Evolutionary conservation across 1,284 basidiomycete species (phyloP), one percentile per base, ranked within the genome.

Genomic region (Ceratobasidium sp.): DNA sequence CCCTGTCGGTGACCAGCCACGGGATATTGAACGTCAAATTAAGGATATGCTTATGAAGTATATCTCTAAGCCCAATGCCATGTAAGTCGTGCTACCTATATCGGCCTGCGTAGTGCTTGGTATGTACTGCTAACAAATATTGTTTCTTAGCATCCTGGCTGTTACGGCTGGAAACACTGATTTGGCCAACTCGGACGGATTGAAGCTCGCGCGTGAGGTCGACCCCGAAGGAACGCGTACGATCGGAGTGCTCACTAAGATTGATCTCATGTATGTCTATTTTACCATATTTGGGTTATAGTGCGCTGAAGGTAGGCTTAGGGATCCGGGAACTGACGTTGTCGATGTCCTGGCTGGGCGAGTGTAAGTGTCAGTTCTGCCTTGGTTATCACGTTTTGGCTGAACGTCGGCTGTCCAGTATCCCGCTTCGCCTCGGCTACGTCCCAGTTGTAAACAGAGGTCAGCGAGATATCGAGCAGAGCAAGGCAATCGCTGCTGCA

Each of bases 271-370:
- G 96, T 93, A 74, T 75, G 90, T 83, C 6, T 40, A n/a, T 45
- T 20, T 29, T 22, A 17, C 17, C 54, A 34, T 47, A 1, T 50
- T 49, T 15, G 15, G 5, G n/a, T 4, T 15, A 1, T 38, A 25
- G 13, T 27, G 7, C 15, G 20, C 38, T 34, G 35, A 58, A 47
- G 49, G 49, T 50, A 52, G 69, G 64, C 22, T 69, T 73, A 94
- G 92, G 93, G 96, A 98, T 82, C 85, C 85, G 75, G 96, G 96
- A 57, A 98, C 96, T 8, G 96, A 99, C 78, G 96, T 98, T 42
- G 94, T 98, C 47, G 96, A 99, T 78, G 98, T 99, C 78, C 88
- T 99, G 47, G 96, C 96, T 32, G 96, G 96, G n/a, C 88, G 96
- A 67, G 84, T 93, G 70, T 73, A 60, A 55, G 72, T 69, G n/a